Evolutionary conservation across 371 early-diverging fungal species (phyloP).

Genomic region (Zopfochytrium polystomum): DNA sequence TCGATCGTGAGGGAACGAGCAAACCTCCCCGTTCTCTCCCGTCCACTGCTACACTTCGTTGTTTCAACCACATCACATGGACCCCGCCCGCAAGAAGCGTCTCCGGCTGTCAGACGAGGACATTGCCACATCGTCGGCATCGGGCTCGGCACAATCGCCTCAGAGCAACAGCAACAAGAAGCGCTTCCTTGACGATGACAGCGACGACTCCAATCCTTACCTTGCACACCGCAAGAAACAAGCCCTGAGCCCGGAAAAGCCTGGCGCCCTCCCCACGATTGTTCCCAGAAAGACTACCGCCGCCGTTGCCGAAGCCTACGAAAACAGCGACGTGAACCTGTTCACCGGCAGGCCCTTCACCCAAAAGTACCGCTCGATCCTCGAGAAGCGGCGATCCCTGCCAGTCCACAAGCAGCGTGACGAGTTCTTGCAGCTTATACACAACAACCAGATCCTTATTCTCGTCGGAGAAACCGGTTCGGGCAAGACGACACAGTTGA

Average conservation of each 20-base stretch:
- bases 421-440: slow-evolving; percentile 75
- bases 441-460: slow-evolving; percentile 85
- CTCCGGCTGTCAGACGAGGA: neutral
- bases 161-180: no score
- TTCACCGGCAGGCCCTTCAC: slow-evolving; percentile 78
- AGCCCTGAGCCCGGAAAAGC: neutral
- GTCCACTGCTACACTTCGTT: no score
- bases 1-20: no score
- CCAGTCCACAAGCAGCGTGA: slow-evolving; percentile 85
- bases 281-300: slow-evolving; percentile 44
- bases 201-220: slow-evolving; percentile 32
- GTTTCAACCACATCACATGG: no score
- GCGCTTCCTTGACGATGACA: no score
- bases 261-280: slow-evolving; percentile 19
- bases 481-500: slow-evolving; percentile 99
- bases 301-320: slow-evolving; percentile 51
- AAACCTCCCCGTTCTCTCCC: no score
- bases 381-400: slow-evolving; percentile 70
- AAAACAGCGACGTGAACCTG: slow-evolving; percentile 72
- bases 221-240: slow-evolving; percentile 29
- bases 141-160: no score
- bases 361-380: slow-evolving; percentile 76
- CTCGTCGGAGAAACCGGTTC: slow-evolving; percentile 98
- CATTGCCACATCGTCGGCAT: neutral
- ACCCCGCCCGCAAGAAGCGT: neutral